These are phyloP conservation scores for Lepidium aucheri DNA, from an alignment of 345 rosid species.

Conservation along the genomic window DNA sequence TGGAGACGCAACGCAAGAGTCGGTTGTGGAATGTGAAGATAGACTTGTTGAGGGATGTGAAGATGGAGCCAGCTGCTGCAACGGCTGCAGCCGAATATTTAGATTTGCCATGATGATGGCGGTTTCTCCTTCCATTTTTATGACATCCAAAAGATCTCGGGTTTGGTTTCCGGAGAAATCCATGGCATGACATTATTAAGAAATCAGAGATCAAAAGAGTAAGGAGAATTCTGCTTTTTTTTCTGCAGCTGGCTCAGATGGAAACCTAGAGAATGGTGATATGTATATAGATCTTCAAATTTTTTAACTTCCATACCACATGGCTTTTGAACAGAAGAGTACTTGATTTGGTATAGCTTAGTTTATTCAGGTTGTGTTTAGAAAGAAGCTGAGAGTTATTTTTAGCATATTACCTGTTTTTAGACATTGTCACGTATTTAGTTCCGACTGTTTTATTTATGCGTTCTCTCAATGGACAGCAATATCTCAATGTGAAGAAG, in stretches of 20 bases:
- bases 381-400: not conserved
- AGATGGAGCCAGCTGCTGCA: conserved; percentile 37
- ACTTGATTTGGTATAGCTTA: conserved; percentile 23
- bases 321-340: conserved; percentile 18
- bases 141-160: conserved; percentile 5
- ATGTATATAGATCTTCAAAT: conserved; percentile 10
- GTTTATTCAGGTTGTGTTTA: conserved; percentile 18
- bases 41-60: conserved; percentile 56
- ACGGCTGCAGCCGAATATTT: conserved; percentile 22
- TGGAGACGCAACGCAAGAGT: conserved; percentile 57
- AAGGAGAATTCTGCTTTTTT: not conserved
- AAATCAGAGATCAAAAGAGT: not conserved
- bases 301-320: conserved; percentile 6
- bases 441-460: not conserved
- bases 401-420: conserved; percentile 14
- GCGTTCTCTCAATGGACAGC: not conserved
- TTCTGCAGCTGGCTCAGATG: conserved; percentile 19
- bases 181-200: conserved; percentile 14
- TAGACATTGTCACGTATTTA: conserved; percentile 1
- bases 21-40: conserved; percentile 61
- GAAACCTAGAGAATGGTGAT: not conserved
- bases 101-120: conserved; percentile 10
- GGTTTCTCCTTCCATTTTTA: conserved; percentile 10
- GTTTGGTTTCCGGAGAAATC: not conserved
- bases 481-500: conserved; percentile 2